These are phyloP conservation scores for Fusarium graminum DNA, from an alignment of 2,329 filamentous ascomycete species.

Conservation along the genomic window DNA sequence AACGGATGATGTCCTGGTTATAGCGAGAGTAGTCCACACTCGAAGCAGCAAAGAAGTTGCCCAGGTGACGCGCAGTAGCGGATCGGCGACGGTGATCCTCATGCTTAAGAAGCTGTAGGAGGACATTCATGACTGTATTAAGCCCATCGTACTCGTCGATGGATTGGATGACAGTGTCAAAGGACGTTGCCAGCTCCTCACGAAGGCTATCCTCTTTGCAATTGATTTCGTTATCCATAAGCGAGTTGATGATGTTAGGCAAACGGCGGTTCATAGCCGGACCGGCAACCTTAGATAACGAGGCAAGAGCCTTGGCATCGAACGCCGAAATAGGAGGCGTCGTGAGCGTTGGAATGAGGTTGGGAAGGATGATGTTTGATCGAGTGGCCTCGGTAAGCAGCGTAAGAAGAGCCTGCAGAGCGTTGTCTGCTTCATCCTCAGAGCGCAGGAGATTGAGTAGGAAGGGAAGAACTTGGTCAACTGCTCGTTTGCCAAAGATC, in stretches of 20 bases:
- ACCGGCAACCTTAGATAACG: conserved; percentile 90
- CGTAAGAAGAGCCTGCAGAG: conserved; percentile 90
- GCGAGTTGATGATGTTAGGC: conserved; percentile 89
- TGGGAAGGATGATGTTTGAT: conserved; percentile 96
- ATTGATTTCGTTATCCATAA: conserved; percentile 92
- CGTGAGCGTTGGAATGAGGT: conserved; percentile 92
- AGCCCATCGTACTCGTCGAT: conserved; percentile 97
- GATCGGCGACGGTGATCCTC: conserved; percentile 90
- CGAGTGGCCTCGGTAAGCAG: conserved; percentile 92
- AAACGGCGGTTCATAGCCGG: conserved; percentile 90
- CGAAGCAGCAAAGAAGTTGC: conserved; percentile 85
- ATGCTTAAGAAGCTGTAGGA: conserved; percentile 88
- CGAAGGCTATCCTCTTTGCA: conserved; percentile 80
- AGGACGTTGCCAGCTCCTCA: conserved; percentile 80
- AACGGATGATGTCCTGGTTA: conserved; percentile 93
- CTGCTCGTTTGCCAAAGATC: conserved; percentile 91
- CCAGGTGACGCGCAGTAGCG: conserved; percentile 81
- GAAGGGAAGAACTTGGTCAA: conserved; percentile 94
- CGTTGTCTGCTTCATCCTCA: conserved; percentile 90
- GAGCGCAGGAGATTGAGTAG: conserved; percentile 90
- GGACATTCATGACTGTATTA: conserved; percentile 94
- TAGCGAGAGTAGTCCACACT: conserved; percentile 94
- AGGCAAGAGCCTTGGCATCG: conserved; percentile 94
- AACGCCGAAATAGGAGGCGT: conserved; percentile 92
- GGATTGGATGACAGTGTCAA: conserved; percentile 90